phyloP scores from a whole-genome alignment of 495 filamentous ascomycete species.

The Neurospora cerealis region DNA sequence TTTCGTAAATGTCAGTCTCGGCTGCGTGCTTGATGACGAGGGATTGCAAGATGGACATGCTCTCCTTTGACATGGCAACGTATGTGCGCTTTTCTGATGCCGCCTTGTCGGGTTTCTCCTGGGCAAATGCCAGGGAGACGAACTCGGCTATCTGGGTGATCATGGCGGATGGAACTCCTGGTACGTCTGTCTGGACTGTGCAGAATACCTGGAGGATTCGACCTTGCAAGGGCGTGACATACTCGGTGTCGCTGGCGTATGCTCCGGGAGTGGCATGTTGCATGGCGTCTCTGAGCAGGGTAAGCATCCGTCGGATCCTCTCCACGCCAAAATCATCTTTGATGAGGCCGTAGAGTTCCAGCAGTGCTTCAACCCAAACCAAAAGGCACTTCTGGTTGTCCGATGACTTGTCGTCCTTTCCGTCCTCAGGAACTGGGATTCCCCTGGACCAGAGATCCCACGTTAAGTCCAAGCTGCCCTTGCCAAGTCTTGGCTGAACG shows the following conservation, averaged over 20 bases:
- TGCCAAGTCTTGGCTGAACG: slow-evolving; percentile 43
- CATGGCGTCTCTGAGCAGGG: slow-evolving; percentile 48
- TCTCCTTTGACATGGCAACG: slow-evolving; percentile 72
- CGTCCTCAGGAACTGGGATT: slow-evolving; percentile 39
- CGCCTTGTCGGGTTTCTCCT: slow-evolving; percentile 21
- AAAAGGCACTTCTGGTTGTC: slow-evolving; percentile 68
- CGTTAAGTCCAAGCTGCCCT: slow-evolving; percentile 46
- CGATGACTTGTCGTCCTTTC: slow-evolving; percentile 35
- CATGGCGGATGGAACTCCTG: slow-evolving; percentile 55
- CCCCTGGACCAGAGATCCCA: slow-evolving; percentile 67
- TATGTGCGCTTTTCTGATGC: slow-evolving; percentile 53
- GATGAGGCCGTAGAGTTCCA: slow-evolving; percentile 74
- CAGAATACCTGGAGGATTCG: slow-evolving; percentile 64
- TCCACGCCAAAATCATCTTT: slow-evolving; percentile 49
- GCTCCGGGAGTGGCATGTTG: slow-evolving; percentile 53
- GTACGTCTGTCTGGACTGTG: slow-evolving; percentile 57
- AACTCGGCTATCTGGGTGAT: slow-evolving; percentile 60
- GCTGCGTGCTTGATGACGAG: slow-evolving; percentile 54
- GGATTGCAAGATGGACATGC: slow-evolving; percentile 57
- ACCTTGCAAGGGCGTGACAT: slow-evolving; percentile 66
- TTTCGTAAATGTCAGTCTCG: slow-evolving; percentile 54
- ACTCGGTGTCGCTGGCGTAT: slow-evolving; percentile 80
- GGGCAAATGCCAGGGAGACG: slow-evolving; percentile 53
- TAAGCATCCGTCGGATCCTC: slow-evolving; percentile 51
- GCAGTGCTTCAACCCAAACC: slow-evolving; percentile 67